These are phyloP conservation scores for Ballota nigra DNA, from an alignment of 257 asterid species.

Conservation along the genomic window DNA sequence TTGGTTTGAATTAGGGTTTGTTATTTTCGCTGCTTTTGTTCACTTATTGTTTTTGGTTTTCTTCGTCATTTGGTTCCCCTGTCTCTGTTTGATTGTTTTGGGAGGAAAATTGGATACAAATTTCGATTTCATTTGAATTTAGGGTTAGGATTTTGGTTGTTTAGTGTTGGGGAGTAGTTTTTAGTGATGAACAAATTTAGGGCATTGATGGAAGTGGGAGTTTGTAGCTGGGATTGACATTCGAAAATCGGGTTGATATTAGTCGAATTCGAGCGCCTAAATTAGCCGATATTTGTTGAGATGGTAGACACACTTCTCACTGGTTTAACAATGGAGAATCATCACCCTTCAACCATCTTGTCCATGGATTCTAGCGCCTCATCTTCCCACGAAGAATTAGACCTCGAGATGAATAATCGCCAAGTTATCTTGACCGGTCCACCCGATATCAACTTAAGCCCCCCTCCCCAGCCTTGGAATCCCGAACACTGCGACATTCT, in stretches of 20 bases:
- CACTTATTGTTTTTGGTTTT: background rate
- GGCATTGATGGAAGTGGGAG: slow-evolving; percentile 44
- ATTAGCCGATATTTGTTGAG: slow-evolving; percentile 6
- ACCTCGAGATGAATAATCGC: slow-evolving; percentile 60
- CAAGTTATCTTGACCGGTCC: slow-evolving; percentile 53
- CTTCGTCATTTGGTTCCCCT: background rate
- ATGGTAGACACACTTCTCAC: slow-evolving; percentile 59
- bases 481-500: slow-evolving; percentile 58
- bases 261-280: background rate
- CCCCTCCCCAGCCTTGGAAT: slow-evolving; percentile 57
- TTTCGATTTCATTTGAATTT: background rate
- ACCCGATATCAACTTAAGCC: slow-evolving; percentile 71
- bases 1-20: slow-evolving; percentile 19
- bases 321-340: slow-evolving; percentile 60
- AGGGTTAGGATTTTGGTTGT: slow-evolving; percentile 17
- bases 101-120: slow-evolving; percentile 1
- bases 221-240: slow-evolving; percentile 42
- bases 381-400: slow-evolving; percentile 55
- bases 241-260: slow-evolving; percentile 31
- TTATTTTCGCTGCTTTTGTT: background rate
- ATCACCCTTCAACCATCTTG: slow-evolving; percentile 67
- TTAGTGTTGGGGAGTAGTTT: slow-evolving; percentile 16
- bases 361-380: slow-evolving; percentile 77
- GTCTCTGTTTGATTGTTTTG: slow-evolving; percentile 3
- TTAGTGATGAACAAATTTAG: slow-evolving; percentile 32